Evolutionary conservation across 345 rosid species (phyloP), one percentile per base, ranked within the genome.

Genomic region (Eucalyptus tenuipes): DNA sequence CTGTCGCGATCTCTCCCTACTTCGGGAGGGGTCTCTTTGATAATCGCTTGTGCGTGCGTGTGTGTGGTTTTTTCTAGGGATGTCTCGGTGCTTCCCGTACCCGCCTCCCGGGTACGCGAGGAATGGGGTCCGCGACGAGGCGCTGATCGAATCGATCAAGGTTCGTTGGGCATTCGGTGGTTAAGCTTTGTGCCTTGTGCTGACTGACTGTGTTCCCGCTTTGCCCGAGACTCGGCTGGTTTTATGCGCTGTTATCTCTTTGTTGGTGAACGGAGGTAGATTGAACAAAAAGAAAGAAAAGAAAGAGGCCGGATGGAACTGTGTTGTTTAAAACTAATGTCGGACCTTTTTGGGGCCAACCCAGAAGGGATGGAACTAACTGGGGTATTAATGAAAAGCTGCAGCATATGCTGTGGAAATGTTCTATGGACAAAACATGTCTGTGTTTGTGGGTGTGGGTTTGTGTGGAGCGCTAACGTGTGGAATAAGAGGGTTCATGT

Each of bases 1-100:
- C 25, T 75, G 82, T 75, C 20, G 82, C 25, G 82, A 75, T 75
- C 47, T 37, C 81, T 71, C 47, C 14, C 68, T n/a, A n/a, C n/a
- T n/a, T n/a, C n/a, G n/a, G n/a, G 82, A 37, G 82, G 42, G 29
- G 18, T 10, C 2, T 15, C 4, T 29, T 37, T n/a, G 44, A 40
- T 31, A 29, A 87, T 88, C 49, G 47, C 27, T 86, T 75, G 50
- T 5, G 31, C 31, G 27, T 24, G 37, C 20, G 87, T 6, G n/a
- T 3, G 75, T 9, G 25, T 31, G n/a, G 48, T 33, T 44, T 45
- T 20, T 53, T 44, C 49, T 80, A 57, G 89, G 89, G 88, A 92
- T 92, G 94, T 92, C 93, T 53, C 88, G 92, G 87, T 91, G 93
- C 84, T 91, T 91, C 50, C 90, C 90, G 50, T 92, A 87, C 89